phyloP scores from a whole-genome alignment of 2,329 filamentous ascomycete genomes.

The Calonectria ilicicola region DNA sequence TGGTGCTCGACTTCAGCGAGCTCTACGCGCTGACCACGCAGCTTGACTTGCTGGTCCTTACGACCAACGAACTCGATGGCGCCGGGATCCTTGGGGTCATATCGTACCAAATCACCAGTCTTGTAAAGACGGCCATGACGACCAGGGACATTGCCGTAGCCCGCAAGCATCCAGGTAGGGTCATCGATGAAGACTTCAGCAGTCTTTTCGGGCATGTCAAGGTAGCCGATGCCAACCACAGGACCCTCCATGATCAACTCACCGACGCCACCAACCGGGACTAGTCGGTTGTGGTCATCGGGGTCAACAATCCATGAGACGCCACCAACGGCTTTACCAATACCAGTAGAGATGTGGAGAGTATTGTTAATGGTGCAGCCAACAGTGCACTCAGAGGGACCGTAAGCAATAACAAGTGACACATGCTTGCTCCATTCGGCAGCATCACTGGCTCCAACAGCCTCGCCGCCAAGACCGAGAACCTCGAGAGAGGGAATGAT shows the following conservation, averaged over 20 bases:
- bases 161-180: slow-evolving; percentile 62
- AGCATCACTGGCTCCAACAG: slow-evolving; percentile 64
- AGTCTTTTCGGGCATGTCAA: slow-evolving; percentile 69
- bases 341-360: slow-evolving; percentile 56
- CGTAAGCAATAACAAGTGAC: slow-evolving; percentile 63
- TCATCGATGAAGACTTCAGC: slow-evolving; percentile 67
- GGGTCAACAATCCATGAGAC: slow-evolving; percentile 64
- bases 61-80: slow-evolving; percentile 62
- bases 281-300: slow-evolving; percentile 57
- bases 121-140: slow-evolving; percentile 64
- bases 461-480: slow-evolving; percentile 63
- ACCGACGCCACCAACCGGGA: slow-evolving; percentile 61
- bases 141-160: slow-evolving; percentile 49
- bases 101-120: slow-evolving; percentile 70
- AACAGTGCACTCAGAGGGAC: slow-evolving; percentile 66
- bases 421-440: slow-evolving; percentile 59
- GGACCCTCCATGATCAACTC: slow-evolving; percentile 70
- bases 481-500: slow-evolving; percentile 60
- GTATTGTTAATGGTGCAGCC: slow-evolving; percentile 53
- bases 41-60: slow-evolving; percentile 2
- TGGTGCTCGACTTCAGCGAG: slow-evolving; percentile 66
- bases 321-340: slow-evolving; percentile 61
- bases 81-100: slow-evolving; percentile 64
- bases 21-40: slow-evolving; percentile 61
- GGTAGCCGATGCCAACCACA: slow-evolving; percentile 70